Evolutionary conservation across 1,284 basidiomycete genomes (phyloP).

Genomic region (Ustilago loliicola): DNA sequence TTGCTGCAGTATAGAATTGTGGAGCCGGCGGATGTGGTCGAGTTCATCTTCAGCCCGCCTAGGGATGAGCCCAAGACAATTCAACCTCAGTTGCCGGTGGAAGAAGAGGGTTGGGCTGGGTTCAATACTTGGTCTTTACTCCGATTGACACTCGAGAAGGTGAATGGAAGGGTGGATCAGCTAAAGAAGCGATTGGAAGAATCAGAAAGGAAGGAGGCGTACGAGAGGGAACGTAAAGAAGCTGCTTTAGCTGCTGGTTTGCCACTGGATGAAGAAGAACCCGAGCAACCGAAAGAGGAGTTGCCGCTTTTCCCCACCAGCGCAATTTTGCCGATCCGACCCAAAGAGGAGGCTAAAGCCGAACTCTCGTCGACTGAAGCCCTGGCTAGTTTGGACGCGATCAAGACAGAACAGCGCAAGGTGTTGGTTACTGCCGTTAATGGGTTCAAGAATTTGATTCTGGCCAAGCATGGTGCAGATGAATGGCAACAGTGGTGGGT

Average conservation of each 20-base stretch:
- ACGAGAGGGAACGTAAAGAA: slow-evolving; percentile 48
- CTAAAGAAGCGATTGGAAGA: slow-evolving; percentile 58
- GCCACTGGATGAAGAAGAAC: slow-evolving; percentile 22
- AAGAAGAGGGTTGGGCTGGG: slow-evolving; percentile 60
- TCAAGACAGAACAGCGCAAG: slow-evolving; percentile 66
- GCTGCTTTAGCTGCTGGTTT: slow-evolving; percentile 51
- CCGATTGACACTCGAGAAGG: slow-evolving; percentile 66
- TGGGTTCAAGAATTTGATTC: slow-evolving; percentile 50
- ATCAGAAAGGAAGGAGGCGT: slow-evolving; percentile 47
- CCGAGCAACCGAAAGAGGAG: not conserved
- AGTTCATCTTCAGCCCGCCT: slow-evolving; percentile 79
- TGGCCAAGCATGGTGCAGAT: slow-evolving; percentile 5
- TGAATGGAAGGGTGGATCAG: slow-evolving; percentile 68
- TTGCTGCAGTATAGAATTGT: slow-evolving; percentile 98
- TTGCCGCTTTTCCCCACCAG: slow-evolving; percentile 54
- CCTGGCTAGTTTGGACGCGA: slow-evolving; percentile 54
- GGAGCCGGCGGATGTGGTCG: slow-evolving; percentile 90
- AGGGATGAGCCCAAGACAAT: slow-evolving; percentile 28
- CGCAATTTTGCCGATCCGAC: slow-evolving; percentile 38
- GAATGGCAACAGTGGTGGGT: slow-evolving; percentile 66
- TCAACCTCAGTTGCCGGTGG: not conserved
- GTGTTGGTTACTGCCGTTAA: slow-evolving; percentile 57
- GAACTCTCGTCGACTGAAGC: slow-evolving; percentile 50
- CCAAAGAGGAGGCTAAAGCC: slow-evolving; percentile 22
- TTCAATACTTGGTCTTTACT: slow-evolving; percentile 65